phyloP scores from a whole-genome alignment of 306 rosid genomes.

The Cicer yamashitae region DNA sequence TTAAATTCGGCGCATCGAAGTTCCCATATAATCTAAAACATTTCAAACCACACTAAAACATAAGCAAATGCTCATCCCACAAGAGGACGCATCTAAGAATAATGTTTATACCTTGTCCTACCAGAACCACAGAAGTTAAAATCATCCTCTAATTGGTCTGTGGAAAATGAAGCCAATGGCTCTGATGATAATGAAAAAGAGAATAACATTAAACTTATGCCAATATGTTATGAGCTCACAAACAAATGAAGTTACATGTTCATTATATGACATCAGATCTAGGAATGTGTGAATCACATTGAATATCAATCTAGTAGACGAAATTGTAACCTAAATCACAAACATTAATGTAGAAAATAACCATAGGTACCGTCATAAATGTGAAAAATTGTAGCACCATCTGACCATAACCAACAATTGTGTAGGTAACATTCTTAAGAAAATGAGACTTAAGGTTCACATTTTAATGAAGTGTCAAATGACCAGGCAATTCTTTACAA shows the following conservation, averaged over 20 bases:
- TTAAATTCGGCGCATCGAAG: constrained; percentile 51
- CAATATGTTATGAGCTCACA: constrained; percentile 18
- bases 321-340: constrained; percentile 23
- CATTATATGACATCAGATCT: constrained; percentile 31
- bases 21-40: constrained; percentile 50
- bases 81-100: constrained; percentile 20
- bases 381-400: constrained; percentile 21
- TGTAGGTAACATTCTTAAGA: not conserved
- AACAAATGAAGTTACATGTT: constrained; percentile 16
- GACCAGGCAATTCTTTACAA: constrained; percentile 35
- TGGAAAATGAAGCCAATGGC: constrained; percentile 50
- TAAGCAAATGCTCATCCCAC: constrained; percentile 32
- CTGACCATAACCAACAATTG: constrained; percentile 9
- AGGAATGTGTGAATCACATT: constrained; percentile 32
- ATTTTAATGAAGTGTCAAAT: constrained; percentile 34
- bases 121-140: constrained; percentile 48
- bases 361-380: not conserved
- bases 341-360: constrained; percentile 28
- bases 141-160: constrained; percentile 57
- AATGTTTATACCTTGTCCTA: constrained; percentile 61
- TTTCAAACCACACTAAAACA: constrained; percentile 48
- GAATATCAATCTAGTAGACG: constrained; percentile 16
- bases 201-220: constrained; percentile 34
- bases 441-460: constrained; percentile 17
- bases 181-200: constrained; percentile 53